These are phyloP conservation scores for Xylariomycetidae sp. DNA, from an alignment of 2,329 filamentous ascomycete genomes.

Conservation along the genomic window DNA sequence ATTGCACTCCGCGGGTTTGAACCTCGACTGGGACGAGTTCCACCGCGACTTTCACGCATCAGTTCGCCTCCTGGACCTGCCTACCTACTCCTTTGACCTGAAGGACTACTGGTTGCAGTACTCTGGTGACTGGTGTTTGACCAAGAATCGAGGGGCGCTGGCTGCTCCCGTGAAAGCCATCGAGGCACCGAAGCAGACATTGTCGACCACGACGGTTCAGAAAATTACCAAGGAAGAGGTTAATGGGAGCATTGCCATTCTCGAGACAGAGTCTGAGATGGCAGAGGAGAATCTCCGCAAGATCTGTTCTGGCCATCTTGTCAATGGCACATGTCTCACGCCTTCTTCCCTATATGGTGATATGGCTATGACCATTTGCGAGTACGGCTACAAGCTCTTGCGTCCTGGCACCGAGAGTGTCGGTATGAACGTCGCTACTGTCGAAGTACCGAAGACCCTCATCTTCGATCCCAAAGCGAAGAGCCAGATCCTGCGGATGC, in stretches of 20 bases:
- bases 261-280: slow-evolving; percentile 64
- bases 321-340: slow-evolving; percentile 63
- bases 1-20: slow-evolving; percentile 53
- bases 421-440: slow-evolving; percentile 59
- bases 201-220: slow-evolving; percentile 63
- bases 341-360: slow-evolving; percentile 53
- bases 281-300: slow-evolving; percentile 58
- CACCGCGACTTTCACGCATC: slow-evolving; percentile 56
- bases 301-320: slow-evolving; percentile 60
- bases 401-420: slow-evolving; percentile 51
- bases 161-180: slow-evolving; percentile 35
- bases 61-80: slow-evolving; percentile 59
- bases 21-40: slow-evolving; percentile 63
- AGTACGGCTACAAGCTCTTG: slow-evolving; percentile 63
- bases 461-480: slow-evolving; percentile 46
- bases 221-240: slow-evolving; percentile 59
- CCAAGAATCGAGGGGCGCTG: slow-evolving; percentile 56
- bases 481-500: slow-evolving; percentile 56
- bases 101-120: slow-evolving; percentile 73
- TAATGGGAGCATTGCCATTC: slow-evolving; percentile 51
- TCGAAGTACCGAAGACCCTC: slow-evolving; percentile 67
- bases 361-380: slow-evolving; percentile 53
- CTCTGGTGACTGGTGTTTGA: slow-evolving; percentile 53
- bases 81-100: slow-evolving; percentile 63
- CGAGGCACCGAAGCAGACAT: slow-evolving; percentile 41